phyloP scores from a whole-genome alignment of 2,329 filamentous ascomycete genomes.

The Coniochaeta sp. region DNA sequence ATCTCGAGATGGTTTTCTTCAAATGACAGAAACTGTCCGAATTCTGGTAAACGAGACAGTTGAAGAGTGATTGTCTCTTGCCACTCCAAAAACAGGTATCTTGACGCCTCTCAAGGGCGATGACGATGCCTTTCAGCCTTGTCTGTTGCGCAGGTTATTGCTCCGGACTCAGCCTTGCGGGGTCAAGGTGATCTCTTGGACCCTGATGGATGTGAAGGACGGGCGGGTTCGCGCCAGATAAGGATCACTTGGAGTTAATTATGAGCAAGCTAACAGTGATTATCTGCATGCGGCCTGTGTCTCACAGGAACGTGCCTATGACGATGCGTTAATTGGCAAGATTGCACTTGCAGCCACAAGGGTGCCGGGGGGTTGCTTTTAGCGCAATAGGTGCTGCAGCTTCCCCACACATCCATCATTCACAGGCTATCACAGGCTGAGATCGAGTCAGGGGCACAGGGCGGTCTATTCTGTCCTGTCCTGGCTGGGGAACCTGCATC shows the following conservation, averaged over 20 bases:
- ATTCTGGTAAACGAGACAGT: not conserved
- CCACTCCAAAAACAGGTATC: not conserved
- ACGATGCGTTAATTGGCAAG: not conserved
- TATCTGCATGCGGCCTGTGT: not conserved
- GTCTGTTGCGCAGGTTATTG: not conserved
- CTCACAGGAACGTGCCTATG: not conserved
- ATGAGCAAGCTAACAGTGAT: not conserved
- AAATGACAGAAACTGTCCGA: not conserved
- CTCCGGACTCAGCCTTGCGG: not conserved
- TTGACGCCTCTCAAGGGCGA: not conserved
- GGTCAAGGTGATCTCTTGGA: not conserved
- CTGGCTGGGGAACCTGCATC: not conserved
- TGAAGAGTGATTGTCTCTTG: too few species aligned
- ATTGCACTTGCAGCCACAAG: too few species aligned
- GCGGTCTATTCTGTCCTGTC: not conserved
- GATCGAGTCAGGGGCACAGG: not conserved
- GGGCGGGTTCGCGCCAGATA: not conserved
- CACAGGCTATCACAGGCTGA: not conserved
- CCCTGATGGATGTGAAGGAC: not conserved
- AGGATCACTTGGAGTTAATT: not conserved
- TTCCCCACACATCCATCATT: not conserved
- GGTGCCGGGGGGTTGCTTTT: not conserved
- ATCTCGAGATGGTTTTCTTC: not conserved
- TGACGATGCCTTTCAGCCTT: not conserved
- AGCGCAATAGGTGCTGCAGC: not conserved